Evolutionary conservation across 2,329 filamentous ascomycete species (phyloP), one percentile per base, ranked within the genome.

Genomic region (Cercospora sp.): DNA sequence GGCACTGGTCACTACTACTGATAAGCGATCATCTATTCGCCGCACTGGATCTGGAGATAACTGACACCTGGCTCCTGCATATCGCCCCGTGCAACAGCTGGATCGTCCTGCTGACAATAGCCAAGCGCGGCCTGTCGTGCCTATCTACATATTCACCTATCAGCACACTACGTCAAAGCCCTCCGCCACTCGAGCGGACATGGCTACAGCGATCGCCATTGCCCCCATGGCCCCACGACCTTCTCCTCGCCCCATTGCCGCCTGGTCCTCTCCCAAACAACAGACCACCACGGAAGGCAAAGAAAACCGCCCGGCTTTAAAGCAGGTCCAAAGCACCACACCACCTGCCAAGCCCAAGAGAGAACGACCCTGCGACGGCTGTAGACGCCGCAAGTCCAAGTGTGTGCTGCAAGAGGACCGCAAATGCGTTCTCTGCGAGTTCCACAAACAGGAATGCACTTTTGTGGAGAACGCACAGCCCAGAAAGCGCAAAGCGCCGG

Each of bases 321-420:
- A 76, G 75, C 77, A 76, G 67, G 72, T 75, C 69, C 75, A 76
- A 53, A 72, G 73, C 58, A 72, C 65, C 55, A 48, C 75, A 16
- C 67, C 72, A 55, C 70, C 72, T 26, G 66, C 70, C 62, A 73
- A 73, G n/a, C 61, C 74, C 26, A 68, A 74, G 45, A 73, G 72
- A 65, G 75, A 78, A 67, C 70, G 76, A 55, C 77, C 89, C 45
- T 93, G 91, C 80, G 90, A 93, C 81, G 87, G 90, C 68, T 95
- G 92, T 79, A 85, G 89, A 70, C 85, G 87, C 79, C 87, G 90
- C 72, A 91, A 91, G 78, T 88, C 87, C 75, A 90, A 90, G 80
- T 95, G 92, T 81, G 89, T 93, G 70, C 87, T 91, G 77, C 90
- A 93, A 77, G 91, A 94, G 72, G 88, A 91, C 74, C 84, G 85